Evolutionary conservation across 352 stramenopile genomes (phyloP), one percentile per base, ranked within the genome.

Genomic region (Globisporangium middletonii): DNA sequence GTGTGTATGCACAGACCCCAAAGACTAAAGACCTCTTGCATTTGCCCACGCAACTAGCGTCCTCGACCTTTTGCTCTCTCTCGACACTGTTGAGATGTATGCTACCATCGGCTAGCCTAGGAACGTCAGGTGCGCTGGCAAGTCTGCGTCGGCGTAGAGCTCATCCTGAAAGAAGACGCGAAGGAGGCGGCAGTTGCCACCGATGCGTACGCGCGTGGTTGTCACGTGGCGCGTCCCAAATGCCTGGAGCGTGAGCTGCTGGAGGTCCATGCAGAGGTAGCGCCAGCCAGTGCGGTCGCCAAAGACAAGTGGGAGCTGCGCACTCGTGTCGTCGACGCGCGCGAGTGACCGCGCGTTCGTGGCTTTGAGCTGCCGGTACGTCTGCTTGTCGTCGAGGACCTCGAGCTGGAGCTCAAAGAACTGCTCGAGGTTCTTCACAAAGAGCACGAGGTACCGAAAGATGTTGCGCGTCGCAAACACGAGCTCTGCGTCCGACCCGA

Each of bases 141-240:
- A 69, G 12, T 91, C 76, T 2, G 63, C 60, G 55, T 95, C 81
- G 13, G 63, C 57, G 60, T 95, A 95, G 37, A 65, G 67, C 28
- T 93, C 81, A 23, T 95, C 81, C 46, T 93, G 79, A 66, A 92
- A 93, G 63, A 83, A 95, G 18, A 85, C 67, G 12, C 81, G 75
- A 48, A 92, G 67, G 42, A 95, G 44, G 48, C 85, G 76, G 57
- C 83, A 95, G 42, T 79, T 83, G 52, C 78, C 79, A 0, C 62
- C 59, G 33, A 95, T 48, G 13, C 73, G 77, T 12, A 95, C 61
- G 18, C 76, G 68, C 1, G 77, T 86, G n/a, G 83, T 93, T 19
- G 79, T 79, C 23, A 90, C 72, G 50, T 93, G 79, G n/a, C 70
- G 66, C 11, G 75, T 79, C 4, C 81, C 85, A 50, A 93, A 93